Conservation (phyloP, 305 asterid species). For the Striga hermonthica region DNA sequence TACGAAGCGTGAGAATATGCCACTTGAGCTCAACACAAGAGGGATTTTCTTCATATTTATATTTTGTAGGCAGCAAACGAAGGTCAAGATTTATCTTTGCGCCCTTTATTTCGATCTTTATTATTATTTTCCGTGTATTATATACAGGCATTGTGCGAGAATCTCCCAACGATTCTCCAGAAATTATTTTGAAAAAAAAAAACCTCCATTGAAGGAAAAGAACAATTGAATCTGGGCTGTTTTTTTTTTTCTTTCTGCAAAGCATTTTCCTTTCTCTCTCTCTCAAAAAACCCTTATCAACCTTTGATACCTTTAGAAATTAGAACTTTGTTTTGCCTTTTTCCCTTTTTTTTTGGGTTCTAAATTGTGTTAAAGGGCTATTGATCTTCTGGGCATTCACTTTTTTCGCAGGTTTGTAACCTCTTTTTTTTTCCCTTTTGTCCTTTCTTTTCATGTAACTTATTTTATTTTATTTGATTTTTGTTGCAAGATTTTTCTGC, state of each 20-base stretch:
- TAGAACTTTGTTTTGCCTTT: too few species aligned
- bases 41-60: too few species aligned
- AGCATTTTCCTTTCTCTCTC: constrained; percentile 28
- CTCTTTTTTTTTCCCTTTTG: background rate
- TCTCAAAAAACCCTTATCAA: constrained; percentile 37
- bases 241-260: constrained; percentile 25
- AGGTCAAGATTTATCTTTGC: constrained; percentile 30
- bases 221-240: constrained; percentile 22
- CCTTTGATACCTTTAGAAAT: constrained; percentile 4
- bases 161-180: constrained; percentile 18
- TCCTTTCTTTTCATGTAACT: too few species aligned
- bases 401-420: constrained; percentile 32
- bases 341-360: constrained; percentile 17
- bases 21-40: too few species aligned
- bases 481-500: too few species aligned
- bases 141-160: constrained; percentile 5
- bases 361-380: constrained; percentile 25
- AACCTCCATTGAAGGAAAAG: too few species aligned
- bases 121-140: background rate
- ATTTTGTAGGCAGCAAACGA: constrained; percentile 15
- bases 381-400: constrained; percentile 23
- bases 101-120: constrained; percentile 1
- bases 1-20: too few species aligned
- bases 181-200: background rate
- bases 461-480: background rate